Base-by-base conservation (phyloP, 805 yeast genomes). In the Vanderwaltozyma verrucispora region DNA sequence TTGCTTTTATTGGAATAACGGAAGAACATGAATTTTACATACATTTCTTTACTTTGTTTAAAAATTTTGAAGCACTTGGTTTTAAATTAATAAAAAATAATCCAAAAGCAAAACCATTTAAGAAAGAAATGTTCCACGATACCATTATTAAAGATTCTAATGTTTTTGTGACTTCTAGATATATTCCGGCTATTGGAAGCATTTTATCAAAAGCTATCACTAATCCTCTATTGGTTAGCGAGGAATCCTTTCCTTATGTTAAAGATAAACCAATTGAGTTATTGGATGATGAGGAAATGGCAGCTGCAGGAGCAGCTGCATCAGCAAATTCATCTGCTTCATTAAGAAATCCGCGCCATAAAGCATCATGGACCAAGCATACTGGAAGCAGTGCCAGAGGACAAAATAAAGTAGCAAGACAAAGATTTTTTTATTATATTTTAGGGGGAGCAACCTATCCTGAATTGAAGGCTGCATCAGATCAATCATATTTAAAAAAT, bases 401-500 rank as follows among this genome's bases (percentile, higher is more conserved):
- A 14, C 50, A 49, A 33, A 51, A 46, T 28, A 62, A 55, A 32
- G 63, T 62, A 2, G 64, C 67, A 33, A 66, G 76, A 46, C 95
- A 85, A 53, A 66, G 92, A 35, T 66, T 88, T 7, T 73, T 88
- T 46, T 74, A 87, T 39, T 92, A 77, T 52, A 72, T 86, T 20
- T 80, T 94, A 2, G 99, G 99, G 17, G 98, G 97, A 8, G 60
- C 83, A 16, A 85, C 97, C 0, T 74, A 80, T 46, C 72, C 88
- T 2, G 99, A 92, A 58, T 63, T 81, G 21, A 72, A 89, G 44
- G 71, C 84, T 11, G 77, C 79, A 4, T 79, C 83, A 48, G 89
- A 84, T 44, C 67, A 86, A 33, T 72, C 85, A 8, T 59, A 64
- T 14, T 57, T 69, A 32, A 67, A 74, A 40, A 74, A 80, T 50